phyloP scores from a whole-genome alignment of 192 early-diverging fungal genomes.

The Lobosporangium transversale region DNA sequence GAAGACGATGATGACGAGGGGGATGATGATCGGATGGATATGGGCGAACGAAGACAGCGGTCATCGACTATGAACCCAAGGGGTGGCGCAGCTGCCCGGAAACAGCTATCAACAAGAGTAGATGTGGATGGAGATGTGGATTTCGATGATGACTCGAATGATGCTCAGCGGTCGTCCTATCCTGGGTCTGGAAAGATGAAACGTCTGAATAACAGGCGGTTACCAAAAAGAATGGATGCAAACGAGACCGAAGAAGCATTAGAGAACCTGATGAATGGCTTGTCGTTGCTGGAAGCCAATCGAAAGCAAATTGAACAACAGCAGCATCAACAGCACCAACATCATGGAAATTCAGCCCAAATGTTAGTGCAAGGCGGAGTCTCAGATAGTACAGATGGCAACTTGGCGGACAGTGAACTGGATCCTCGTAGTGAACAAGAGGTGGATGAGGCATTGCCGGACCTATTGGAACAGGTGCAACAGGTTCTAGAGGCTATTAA shows the following conservation, averaged over 20 bases:
- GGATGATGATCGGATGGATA: conserved; percentile 9
- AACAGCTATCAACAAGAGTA: not conserved
- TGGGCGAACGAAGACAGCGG: too few species aligned
- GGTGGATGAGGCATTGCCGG: conserved; percentile 33
- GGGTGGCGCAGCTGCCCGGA: too few species aligned
- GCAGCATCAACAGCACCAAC: conserved; percentile 19
- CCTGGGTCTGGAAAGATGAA: not conserved
- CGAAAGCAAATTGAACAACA: conserved; percentile 21
- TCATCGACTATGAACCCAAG: too few species aligned
- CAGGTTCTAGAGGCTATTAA: conserved; percentile 44
- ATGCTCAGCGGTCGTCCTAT: not conserved
- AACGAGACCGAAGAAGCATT: conserved; percentile 37
- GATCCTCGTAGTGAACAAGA: conserved; percentile 29
- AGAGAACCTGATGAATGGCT: conserved; percentile 41
- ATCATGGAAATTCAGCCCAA: not conserved
- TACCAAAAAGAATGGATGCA: conserved; percentile 23
- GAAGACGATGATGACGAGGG: conserved; percentile 36
- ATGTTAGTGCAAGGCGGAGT: not conserved
- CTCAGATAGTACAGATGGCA: conserved; percentile 38
- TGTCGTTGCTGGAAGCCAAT: conserved; percentile 38
- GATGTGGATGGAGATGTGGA: conserved; percentile 34
- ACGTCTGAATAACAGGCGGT: not conserved
- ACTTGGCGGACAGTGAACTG: conserved; percentile 38
- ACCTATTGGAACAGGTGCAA: conserved; percentile 44
- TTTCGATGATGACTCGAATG: conserved; percentile 10